These are phyloP conservation scores for Saccharum spontaneum DNA, from an alignment of 176 grass and related monocot genomes.

Conservation along the genomic window DNA sequence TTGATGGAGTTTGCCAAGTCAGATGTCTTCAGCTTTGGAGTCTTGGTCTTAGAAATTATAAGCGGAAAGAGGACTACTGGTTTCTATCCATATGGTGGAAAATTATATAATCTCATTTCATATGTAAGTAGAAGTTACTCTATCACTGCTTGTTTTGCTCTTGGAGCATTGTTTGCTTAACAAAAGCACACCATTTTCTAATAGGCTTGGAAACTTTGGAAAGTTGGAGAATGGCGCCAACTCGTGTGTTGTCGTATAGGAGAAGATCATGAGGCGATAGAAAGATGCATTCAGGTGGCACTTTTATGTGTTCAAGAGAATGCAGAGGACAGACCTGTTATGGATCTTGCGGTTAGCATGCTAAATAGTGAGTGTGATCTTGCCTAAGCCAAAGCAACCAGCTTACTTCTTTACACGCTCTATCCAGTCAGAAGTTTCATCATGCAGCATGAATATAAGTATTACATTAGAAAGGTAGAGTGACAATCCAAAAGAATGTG, in stretches of 20 bases:
- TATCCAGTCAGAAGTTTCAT: background rate
- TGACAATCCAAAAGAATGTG: background rate
- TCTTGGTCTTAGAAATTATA: constrained; percentile 65
- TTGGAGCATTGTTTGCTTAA: background rate
- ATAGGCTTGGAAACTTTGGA: constrained; percentile 52
- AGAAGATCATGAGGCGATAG: constrained; percentile 18
- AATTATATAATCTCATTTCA: constrained; percentile 40
- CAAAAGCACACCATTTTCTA: constrained; percentile 8
- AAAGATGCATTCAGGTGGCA: constrained; percentile 47
- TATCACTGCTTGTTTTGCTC: background rate
- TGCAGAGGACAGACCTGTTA: constrained; percentile 48
- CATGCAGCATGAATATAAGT: background rate
- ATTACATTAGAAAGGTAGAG: constrained; percentile 29
- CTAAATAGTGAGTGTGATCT: constrained; percentile 31
- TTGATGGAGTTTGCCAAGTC: constrained; percentile 66
- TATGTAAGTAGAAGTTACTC: constrained; percentile 43
- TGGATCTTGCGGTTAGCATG: constrained; percentile 46
- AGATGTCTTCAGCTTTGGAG: constrained; percentile 76
- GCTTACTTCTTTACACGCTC: constrained; percentile 43
- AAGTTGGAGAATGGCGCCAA: constrained; percentile 29
- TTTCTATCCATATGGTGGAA: constrained; percentile 40
- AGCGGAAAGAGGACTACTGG: constrained; percentile 47
- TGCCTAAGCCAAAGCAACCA: constrained; percentile 44
- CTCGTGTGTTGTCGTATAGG: constrained; percentile 20
- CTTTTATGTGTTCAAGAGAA: constrained; percentile 42